Conservation (phyloP, 371 early-diverging fungal genomes). For the Basidiobolus meristosporus region DNA sequence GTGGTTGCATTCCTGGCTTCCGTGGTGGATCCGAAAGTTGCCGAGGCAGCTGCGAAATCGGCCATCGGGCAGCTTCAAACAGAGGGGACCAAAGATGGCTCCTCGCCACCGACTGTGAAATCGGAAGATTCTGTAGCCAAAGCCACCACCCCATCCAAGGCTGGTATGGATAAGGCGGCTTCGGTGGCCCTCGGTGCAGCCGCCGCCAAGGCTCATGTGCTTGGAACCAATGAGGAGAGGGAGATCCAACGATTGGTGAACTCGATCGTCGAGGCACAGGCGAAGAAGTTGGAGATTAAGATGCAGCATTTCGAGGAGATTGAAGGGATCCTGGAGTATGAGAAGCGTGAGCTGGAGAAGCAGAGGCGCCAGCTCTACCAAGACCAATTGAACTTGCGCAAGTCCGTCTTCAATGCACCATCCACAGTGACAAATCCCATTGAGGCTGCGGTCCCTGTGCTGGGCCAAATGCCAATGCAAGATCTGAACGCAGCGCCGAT, state of each 20-base stretch:
- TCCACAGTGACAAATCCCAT: no score
- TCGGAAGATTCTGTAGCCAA: conserved; percentile 14
- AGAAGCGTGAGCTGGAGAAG: conserved; percentile 58
- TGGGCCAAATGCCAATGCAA: no score
- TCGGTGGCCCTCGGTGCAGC: conserved; percentile 43
- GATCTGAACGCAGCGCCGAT: no score
- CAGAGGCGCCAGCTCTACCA: conserved; percentile 62
- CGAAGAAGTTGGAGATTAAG: conserved; percentile 75
- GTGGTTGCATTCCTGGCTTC: conserved; percentile 88
- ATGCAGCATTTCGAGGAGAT: conserved; percentile 81
- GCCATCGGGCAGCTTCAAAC: conserved; percentile 25
- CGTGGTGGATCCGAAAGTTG: conserved; percentile 81
- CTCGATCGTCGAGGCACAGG: conserved; percentile 63
- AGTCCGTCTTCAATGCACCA: conserved; percentile 12
- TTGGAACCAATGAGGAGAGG: conserved; percentile 51
- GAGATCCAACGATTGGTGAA: conserved; percentile 64
- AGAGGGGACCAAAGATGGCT: neutral
- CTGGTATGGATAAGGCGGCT: conserved; percentile 31
- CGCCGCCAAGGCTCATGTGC: conserved; percentile 41
- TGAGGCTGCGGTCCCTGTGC: no score
- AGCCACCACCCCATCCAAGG: conserved; percentile 25
- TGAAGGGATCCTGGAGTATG: conserved; percentile 68
- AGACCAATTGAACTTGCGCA: conserved; percentile 49
- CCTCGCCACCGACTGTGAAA: conserved; percentile 2
- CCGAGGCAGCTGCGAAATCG: conserved; percentile 69